These are phyloP conservation scores for Monosporascus ibericus DNA, from an alignment of 2,329 filamentous ascomycete genomes.

Conservation along the genomic window DNA sequence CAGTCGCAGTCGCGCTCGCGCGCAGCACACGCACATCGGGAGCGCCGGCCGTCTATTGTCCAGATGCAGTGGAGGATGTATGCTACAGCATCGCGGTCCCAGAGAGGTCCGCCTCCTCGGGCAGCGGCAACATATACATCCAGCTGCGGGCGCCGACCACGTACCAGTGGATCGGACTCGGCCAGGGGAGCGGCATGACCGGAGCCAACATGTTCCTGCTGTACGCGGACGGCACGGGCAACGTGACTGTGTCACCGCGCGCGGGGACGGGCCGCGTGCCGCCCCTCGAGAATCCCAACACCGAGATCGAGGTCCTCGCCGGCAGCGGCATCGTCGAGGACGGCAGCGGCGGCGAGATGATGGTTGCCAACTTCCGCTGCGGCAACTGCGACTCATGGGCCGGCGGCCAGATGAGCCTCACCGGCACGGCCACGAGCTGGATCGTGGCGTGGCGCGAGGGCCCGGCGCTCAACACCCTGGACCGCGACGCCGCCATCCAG, in stretches of 20 bases:
- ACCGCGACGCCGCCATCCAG: conserved; percentile 31
- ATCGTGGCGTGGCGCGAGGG: conserved; percentile 50
- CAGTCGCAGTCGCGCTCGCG: conserved; percentile 18
- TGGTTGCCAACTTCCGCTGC: conserved; percentile 56
- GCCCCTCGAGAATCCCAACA: conserved; percentile 39
- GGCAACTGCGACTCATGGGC: conserved; percentile 45
- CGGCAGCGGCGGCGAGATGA: conserved; percentile 32
- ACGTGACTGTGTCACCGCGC: conserved; percentile 57
- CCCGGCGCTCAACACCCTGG: conserved; percentile 36
- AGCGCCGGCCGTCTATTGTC: conserved; percentile 32
- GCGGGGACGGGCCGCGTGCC: conserved; percentile 38
- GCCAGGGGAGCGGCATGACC: conserved; percentile 48
- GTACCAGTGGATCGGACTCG: conserved; percentile 53
- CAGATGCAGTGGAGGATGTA: conserved; percentile 28
- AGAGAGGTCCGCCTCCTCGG: conserved; percentile 37
- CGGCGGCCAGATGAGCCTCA: conserved; percentile 36
- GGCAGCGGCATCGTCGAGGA: conserved; percentile 53
- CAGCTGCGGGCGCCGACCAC: conserved; percentile 50
- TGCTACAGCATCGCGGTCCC: conserved; percentile 55
- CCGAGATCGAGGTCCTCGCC: conserved; percentile 45
- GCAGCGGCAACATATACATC: conserved; percentile 53
- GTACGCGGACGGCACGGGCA: conserved; percentile 51
- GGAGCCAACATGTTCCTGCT: conserved; percentile 57
- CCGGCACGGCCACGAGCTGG: conserved; percentile 37
- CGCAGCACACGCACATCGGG: conserved; percentile 19